These are phyloP conservation scores for Blakeslea trispora DNA, from an alignment of 371 early-diverging fungal species.

Conservation along the genomic window DNA sequence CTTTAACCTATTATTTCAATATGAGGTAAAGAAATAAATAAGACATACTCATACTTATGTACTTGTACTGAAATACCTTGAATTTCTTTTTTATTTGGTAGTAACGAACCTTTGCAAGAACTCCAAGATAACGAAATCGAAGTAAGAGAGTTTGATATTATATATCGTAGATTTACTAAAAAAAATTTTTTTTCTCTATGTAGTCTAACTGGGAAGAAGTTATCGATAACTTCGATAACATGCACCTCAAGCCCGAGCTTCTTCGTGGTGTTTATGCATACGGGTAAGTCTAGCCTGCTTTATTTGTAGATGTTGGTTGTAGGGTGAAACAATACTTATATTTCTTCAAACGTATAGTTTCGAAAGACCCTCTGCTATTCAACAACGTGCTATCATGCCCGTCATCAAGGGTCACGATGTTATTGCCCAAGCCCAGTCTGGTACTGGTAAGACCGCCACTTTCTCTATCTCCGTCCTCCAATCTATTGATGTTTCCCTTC, in stretches of 20 bases:
- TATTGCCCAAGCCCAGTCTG: slow-evolving; percentile 96
- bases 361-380: slow-evolving; percentile 91
- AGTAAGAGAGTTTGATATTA: slow-evolving; percentile 32
- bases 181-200: slow-evolving; percentile 14
- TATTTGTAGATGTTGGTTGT: background rate
- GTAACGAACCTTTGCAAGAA: slow-evolving; percentile 43
- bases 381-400: slow-evolving; percentile 90
- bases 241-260: slow-evolving; percentile 82
- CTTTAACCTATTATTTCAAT: slow-evolving; percentile 22
- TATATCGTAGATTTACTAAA: slow-evolving; percentile 12
- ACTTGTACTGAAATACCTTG: background rate
- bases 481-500: slow-evolving; percentile 71
- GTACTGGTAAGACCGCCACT: slow-evolving; percentile 98
- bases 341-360: slow-evolving; percentile 52
- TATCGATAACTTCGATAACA: slow-evolving; percentile 81
- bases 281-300: slow-evolving; percentile 54
- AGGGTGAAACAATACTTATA: slow-evolving; percentile 1
- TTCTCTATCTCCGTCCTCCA: slow-evolving; percentile 93
- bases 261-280: slow-evolving; percentile 90
- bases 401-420: slow-evolving; percentile 87
- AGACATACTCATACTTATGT: background rate
- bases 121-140: slow-evolving; percentile 48
- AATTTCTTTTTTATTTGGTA: slow-evolving; percentile 3
- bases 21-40: slow-evolving; percentile 25
- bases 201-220: slow-evolving; percentile 80